Conservation (phyloP, 352 stramenopile genomes). For the Chrysophaeum taylorii region DNA sequence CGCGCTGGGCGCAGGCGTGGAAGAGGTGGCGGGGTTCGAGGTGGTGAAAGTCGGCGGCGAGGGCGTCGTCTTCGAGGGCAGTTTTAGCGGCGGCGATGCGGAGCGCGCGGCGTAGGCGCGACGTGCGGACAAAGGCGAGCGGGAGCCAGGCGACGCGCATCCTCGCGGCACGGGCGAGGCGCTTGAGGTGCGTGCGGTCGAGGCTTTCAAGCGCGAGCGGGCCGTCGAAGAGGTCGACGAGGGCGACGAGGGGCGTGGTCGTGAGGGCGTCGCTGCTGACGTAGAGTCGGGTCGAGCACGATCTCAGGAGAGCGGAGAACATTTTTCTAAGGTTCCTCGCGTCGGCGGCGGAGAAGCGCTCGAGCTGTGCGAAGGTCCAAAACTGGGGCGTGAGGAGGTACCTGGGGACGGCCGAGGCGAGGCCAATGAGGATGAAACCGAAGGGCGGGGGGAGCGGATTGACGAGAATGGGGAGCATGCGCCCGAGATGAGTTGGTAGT, state of each 20-base stretch:
- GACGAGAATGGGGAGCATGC: not conserved
- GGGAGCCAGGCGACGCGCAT: not conserved
- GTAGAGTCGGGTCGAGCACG: no score
- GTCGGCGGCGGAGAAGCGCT: not conserved
- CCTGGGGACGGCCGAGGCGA: not conserved
- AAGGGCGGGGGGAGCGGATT: slow-evolving; percentile 11
- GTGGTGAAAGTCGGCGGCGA: not conserved
- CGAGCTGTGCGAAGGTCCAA: not conserved
- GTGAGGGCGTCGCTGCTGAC: no score
- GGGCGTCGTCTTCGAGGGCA: not conserved
- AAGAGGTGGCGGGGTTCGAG: not conserved
- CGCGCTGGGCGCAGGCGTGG: not conserved
- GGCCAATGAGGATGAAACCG: not conserved
- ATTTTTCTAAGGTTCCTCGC: no score
- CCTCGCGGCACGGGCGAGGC: not conserved
- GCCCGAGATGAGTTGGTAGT: not conserved
- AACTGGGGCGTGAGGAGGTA: not conserved
- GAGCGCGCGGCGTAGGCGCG: not conserved
- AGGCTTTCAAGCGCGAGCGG: not conserved
- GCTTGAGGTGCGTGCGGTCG: not conserved
- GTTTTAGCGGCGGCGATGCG: not conserved
- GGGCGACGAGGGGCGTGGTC: not conserved
- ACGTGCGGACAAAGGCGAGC: not conserved
- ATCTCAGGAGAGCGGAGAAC: no score
- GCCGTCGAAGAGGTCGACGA: not conserved